phyloP scores from a whole-genome alignment of 208 protist species.

The Sergeia podlipaevii region DNA sequence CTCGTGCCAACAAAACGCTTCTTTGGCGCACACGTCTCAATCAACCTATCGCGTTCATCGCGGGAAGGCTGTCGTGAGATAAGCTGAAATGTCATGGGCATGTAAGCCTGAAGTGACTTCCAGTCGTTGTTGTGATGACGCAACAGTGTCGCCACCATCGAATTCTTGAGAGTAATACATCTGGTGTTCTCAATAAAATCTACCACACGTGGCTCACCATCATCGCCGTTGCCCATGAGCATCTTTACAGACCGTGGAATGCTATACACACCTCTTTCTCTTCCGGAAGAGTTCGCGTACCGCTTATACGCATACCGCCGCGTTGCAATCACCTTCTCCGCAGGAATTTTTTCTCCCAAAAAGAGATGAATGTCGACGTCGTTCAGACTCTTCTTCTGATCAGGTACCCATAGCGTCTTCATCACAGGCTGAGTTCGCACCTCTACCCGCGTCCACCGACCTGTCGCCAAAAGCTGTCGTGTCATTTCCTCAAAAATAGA shows the following conservation, averaged over 20 bases:
- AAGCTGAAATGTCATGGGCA: slow-evolving; percentile 64
- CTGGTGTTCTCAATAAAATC: slow-evolving; percentile 69
- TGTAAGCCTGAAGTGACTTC: slow-evolving; percentile 44
- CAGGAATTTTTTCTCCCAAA: slow-evolving; percentile 63
- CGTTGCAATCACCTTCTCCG: slow-evolving; percentile 41
- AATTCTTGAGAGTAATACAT: slow-evolving; percentile 72
- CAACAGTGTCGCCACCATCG: slow-evolving; percentile 76
- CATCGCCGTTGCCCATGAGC: slow-evolving; percentile 38
- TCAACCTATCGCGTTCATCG: slow-evolving; percentile 51
- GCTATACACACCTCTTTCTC: not conserved
- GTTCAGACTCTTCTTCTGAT: slow-evolving; percentile 20
- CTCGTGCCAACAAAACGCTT: not conserved
- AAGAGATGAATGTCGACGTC: slow-evolving; percentile 54
- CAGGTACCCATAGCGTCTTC: slow-evolving; percentile 30
- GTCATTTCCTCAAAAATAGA: slow-evolving; percentile 77
- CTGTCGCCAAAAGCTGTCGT: slow-evolving; percentile 48
- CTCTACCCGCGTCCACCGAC: slow-evolving; percentile 36
- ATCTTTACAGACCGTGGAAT: not conserved
- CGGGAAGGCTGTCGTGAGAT: slow-evolving; percentile 24
- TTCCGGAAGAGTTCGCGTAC: not conserved
- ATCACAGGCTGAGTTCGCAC: slow-evolving; percentile 14
- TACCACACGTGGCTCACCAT: slow-evolving; percentile 46
- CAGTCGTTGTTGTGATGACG: slow-evolving; percentile 55
- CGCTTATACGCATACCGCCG: slow-evolving; percentile 21
- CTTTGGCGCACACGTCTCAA: slow-evolving; percentile 24